A percentile compares a stretch with the other conserved stretches of the same genome.
These are phyloP conservation scores for Hydnomerulius pinastri DNA, from an alignment of 768 basidiomycete genomes.

Conservation along the genomic window DNA sequence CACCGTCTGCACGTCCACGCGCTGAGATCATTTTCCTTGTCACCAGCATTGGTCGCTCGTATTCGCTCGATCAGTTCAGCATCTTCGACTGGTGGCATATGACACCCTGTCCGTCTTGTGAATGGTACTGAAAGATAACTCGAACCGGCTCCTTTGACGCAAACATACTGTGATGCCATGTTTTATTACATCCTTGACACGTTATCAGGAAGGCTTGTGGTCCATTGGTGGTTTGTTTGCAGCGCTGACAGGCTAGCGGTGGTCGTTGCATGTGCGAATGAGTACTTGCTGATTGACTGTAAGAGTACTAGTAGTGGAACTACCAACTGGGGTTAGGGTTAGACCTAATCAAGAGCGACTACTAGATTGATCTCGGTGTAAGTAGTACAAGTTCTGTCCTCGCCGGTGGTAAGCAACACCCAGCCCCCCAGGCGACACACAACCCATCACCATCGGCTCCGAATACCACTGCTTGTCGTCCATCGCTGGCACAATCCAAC, in stretches of 20 bases:
- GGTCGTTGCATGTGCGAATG: neutral
- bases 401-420: too few relatives aligned
- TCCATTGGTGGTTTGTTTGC: slow-evolving; percentile 23
- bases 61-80: slow-evolving; percentile 25
- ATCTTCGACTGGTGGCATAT: slow-evolving; percentile 31
- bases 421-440: too few relatives aligned
- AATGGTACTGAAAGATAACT: neutral
- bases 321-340: slow-evolving; percentile 36
- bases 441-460: neutral
- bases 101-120: slow-evolving; percentile 27
- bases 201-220: slow-evolving; percentile 35
- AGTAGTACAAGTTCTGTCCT: too few relatives aligned
- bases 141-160: neutral
- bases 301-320: too few relatives aligned
- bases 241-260: slow-evolving; percentile 22
- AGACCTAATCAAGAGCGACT: neutral
- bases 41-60: slow-evolving; percentile 24
- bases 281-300: too few relatives aligned
- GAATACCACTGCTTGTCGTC: neutral
- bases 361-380: too few relatives aligned
- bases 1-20: slow-evolving; percentile 35
- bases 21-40: slow-evolving; percentile 22
- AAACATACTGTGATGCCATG: slow-evolving; percentile 37
- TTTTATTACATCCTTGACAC: slow-evolving; percentile 33
- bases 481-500: neutral